These are phyloP conservation scores for Linum lewisii DNA, from an alignment of 345 rosid genomes.

Conservation along the genomic window DNA sequence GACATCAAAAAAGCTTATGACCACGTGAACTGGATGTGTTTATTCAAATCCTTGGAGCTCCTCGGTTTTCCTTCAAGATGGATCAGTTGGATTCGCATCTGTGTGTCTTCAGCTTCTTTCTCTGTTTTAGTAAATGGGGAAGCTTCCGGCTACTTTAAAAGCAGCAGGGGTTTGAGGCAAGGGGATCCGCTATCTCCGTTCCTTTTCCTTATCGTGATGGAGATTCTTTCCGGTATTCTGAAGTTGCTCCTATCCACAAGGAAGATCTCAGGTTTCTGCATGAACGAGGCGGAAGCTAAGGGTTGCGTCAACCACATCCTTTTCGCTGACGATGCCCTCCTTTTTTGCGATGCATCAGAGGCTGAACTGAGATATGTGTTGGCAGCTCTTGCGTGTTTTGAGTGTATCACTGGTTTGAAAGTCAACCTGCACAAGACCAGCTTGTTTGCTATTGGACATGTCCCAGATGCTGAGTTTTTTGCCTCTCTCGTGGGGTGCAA, in stretches of 20 bases:
- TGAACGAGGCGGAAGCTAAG: not conserved
- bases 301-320: not conserved
- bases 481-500: too few species aligned
- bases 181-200: not conserved
- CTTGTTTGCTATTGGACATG: too few species aligned
- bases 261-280: too few species aligned
- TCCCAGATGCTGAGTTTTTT: too few species aligned
- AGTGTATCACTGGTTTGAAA: too few species aligned
- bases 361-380: too few species aligned
- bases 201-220: not conserved
- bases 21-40: not conserved
- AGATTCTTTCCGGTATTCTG: not conserved
- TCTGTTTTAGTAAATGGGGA: not conserved
- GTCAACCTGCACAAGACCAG: too few species aligned
- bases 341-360: too few species aligned
- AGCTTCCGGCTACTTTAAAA: not conserved
- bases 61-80: not conserved
- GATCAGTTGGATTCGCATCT: not conserved
- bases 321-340: too few species aligned
- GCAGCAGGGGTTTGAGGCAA: not conserved
- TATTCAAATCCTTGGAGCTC: not conserved
- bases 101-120: not conserved
- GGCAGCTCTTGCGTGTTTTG: too few species aligned
- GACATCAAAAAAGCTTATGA: not conserved
- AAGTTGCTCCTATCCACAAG: too few species aligned